phyloP scores from a whole-genome alignment of 805 yeast species.

The Pichia nakasei region DNA sequence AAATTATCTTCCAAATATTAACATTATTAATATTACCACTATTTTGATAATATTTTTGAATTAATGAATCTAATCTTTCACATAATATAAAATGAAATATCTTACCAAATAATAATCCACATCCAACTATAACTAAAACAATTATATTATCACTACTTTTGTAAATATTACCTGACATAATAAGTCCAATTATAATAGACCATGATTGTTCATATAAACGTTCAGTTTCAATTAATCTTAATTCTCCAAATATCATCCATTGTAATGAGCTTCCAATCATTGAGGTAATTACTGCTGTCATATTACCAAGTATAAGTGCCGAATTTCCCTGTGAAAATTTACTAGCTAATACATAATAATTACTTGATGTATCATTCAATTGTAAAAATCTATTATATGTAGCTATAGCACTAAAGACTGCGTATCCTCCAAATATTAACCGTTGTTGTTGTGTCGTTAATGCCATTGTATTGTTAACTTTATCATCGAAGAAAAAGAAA shows the following conservation, averaged over 20 bases:
- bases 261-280: slow-evolving; percentile 42
- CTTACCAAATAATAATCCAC: slow-evolving; percentile 42
- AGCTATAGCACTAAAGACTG: slow-evolving; percentile 26
- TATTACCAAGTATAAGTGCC: slow-evolving; percentile 33
- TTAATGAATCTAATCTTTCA: slow-evolving; percentile 38
- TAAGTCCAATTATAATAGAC: slow-evolving; percentile 52
- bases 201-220: slow-evolving; percentile 61
- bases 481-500: neutral
- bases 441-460: neutral
- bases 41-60: slow-evolving; percentile 32
- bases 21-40: slow-evolving; percentile 13
- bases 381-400: slow-evolving; percentile 29
- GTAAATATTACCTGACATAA: slow-evolving; percentile 49
- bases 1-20: neutral
- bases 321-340: slow-evolving; percentile 43
- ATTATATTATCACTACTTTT: slow-evolving; percentile 35
- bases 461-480: neutral
- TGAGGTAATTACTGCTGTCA: slow-evolving; percentile 30
- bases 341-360: slow-evolving; percentile 40
- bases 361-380: slow-evolving; percentile 37
- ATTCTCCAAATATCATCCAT: slow-evolving; percentile 56
- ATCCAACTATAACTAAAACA: slow-evolving; percentile 30
- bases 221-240: slow-evolving; percentile 68
- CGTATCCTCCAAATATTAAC: slow-evolving; percentile 16
- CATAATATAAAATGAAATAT: slow-evolving; percentile 70